Conservation (phyloP, 768 basidiomycete genomes). For the Sarcodon sp. region DNA sequence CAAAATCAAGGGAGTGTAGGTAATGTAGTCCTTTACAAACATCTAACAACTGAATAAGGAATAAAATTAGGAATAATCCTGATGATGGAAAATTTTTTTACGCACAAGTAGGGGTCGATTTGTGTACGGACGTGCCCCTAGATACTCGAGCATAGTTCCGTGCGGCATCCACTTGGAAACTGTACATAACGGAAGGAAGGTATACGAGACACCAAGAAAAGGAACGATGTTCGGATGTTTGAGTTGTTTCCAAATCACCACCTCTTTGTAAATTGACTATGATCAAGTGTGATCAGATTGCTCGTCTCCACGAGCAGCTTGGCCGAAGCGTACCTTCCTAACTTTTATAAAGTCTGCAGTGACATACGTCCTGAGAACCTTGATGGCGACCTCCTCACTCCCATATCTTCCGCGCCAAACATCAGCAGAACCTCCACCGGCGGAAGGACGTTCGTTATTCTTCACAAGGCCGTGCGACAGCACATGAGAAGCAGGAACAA, state of each 20-base stretch:
- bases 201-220: constrained; percentile 1
- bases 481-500: not conserved
- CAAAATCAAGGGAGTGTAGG: not conserved
- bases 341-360: not conserved
- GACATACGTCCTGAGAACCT: not conserved
- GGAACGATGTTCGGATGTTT: constrained; percentile 1
- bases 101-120: too few species aligned
- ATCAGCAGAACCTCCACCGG: not conserved
- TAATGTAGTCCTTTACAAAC: not conserved
- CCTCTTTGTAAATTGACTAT: not conserved
- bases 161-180: constrained; percentile 6
- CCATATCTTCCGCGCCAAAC: not conserved
- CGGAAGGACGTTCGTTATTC: not conserved
- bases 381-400: not conserved
- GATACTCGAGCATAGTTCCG: not conserved
- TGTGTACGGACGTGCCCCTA: too few species aligned
- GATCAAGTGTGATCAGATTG: too few species aligned
- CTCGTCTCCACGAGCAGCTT: too few species aligned
- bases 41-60: not conserved
- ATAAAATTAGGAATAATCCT: too few species aligned
- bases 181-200: constrained; percentile 1
- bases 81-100: too few species aligned
- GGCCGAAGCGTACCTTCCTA: not conserved
- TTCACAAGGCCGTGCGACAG: not conserved
- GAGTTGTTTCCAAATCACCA: constrained; percentile 1